Percentiles rank a stretch among this genome's conserved stretches.
Evolutionary conservation across 441 rosid genomes (phyloP).

Genomic region (Kokia cookei): DNA sequence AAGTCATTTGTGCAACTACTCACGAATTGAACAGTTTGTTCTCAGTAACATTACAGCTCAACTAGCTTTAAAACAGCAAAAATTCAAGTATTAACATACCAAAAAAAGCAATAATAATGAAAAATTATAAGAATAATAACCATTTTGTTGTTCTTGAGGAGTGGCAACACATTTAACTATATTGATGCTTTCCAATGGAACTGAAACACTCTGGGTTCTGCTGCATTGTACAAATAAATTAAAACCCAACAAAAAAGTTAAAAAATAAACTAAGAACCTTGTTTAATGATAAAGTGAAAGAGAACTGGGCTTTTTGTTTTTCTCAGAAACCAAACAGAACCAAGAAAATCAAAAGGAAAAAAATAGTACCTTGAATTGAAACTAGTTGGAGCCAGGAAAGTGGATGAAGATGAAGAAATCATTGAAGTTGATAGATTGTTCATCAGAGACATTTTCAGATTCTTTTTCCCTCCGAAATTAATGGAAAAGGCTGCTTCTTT

Average conservation of each 20-base stretch:
- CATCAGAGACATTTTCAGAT: slow-evolving; percentile 36
- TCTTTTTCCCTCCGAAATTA: neutral
- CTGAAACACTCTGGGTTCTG: slow-evolving; percentile 39
- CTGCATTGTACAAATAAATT: neutral
- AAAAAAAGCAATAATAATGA: neutral
- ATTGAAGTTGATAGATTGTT: slow-evolving; percentile 36
- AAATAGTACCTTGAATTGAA: slow-evolving; percentile 41
- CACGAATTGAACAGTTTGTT: neutral
- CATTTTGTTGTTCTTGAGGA: slow-evolving; percentile 54
- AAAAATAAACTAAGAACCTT: neutral
- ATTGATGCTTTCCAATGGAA: slow-evolving; percentile 38
- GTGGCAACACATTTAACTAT: slow-evolving; percentile 59
- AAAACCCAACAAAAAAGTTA: neutral
- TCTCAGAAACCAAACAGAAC: slow-evolving; percentile 9
- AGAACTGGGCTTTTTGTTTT: neutral
- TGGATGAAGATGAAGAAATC: slow-evolving; percentile 65
- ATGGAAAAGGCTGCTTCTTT: neutral
- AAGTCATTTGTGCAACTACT: neutral
- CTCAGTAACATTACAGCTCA: neutral
- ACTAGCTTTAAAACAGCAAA: neutral
- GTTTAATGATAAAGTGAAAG: neutral
- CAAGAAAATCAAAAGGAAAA: neutral
- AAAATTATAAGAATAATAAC: slow-evolving; percentile 16
- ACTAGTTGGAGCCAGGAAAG: slow-evolving; percentile 40
- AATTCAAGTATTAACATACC: neutral